phyloP scores from a whole-genome alignment of 148 eudicot species.

The Dianthus caryophyllus region DNA sequence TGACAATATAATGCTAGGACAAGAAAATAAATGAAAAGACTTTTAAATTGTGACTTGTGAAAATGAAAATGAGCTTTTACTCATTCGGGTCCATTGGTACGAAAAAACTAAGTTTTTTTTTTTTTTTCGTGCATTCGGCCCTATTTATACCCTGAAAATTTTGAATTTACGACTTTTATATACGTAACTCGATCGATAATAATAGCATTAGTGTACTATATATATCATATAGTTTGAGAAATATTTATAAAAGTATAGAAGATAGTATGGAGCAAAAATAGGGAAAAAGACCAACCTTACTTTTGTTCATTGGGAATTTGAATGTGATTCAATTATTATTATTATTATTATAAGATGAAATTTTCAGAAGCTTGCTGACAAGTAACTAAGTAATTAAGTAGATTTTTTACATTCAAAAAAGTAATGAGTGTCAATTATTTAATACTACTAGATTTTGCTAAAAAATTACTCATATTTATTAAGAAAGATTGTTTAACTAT shows the following conservation, averaged over 20 bases:
- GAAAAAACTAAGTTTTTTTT: no score
- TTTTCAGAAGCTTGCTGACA: slow-evolving; percentile 24
- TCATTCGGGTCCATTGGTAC: no score
- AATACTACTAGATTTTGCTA: not conserved
- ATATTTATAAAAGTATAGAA: no score
- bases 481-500: slow-evolving; percentile 17
- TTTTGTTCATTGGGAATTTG: slow-evolving; percentile 27
- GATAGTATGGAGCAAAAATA: no score
- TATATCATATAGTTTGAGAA: no score
- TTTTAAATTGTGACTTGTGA: not conserved
- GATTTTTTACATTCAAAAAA: slow-evolving; percentile 22
- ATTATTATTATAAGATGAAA: slow-evolving; percentile 8
- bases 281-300: slow-evolving; percentile 26
- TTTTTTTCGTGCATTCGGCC: no score
- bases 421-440: not conserved
- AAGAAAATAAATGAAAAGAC: not conserved
- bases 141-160: no score
- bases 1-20: not conserved
- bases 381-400: not conserved
- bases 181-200: no score
- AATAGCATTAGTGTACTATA: no score
- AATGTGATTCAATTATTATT: slow-evolving; percentile 18
- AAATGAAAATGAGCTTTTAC: not conserved
- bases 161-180: no score
- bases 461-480: not conserved